Conservation (phyloP, 2,329 filamentous ascomycete species). For the Alternaria conjuncta region DNA sequence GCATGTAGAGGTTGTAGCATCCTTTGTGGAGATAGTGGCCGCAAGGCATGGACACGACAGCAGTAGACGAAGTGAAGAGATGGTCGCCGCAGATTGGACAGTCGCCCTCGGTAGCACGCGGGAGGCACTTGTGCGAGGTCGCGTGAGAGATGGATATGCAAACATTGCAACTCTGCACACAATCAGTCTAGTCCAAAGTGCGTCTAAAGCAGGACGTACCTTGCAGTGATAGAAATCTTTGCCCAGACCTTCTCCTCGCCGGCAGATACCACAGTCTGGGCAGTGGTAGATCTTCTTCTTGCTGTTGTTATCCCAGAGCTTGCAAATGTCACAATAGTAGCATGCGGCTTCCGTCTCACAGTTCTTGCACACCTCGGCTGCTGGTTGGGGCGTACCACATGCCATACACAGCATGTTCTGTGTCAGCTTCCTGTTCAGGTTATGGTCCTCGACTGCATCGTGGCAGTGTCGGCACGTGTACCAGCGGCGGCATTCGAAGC, state of each 20-base stretch:
- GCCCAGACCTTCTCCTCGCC: constrained; percentile 86
- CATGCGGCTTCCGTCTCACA: constrained; percentile 81
- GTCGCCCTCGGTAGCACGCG: constrained; percentile 78
- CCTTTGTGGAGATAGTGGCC: constrained; percentile 93
- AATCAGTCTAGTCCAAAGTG: constrained; percentile 27
- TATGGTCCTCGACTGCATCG: constrained; percentile 80
- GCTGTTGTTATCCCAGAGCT: constrained; percentile 94
- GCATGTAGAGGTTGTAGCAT: constrained; percentile 88
- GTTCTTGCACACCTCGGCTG: constrained; percentile 75
- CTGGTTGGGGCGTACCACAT: constrained; percentile 83
- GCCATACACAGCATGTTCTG: constrained; percentile 98
- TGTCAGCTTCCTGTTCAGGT: constrained; percentile 80
- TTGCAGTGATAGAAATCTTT: constrained; percentile 99
- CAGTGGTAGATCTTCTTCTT: constrained; percentile 96
- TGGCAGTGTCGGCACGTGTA: constrained; percentile 96
- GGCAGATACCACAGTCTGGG: constrained; percentile 92
- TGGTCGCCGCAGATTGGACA: constrained; percentile 97
- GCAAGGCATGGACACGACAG: constrained; percentile 92
- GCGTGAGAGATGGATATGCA: constrained; percentile 91
- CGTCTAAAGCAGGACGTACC: constrained; percentile 58
- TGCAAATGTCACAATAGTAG: constrained; percentile 94
- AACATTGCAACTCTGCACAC: constrained; percentile 71
- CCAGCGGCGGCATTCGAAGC: constrained; percentile 87
- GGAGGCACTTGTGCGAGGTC: constrained; percentile 88
- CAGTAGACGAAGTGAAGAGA: constrained; percentile 88